Percentiles rank a stretch among this genome's conserved stretches.
Evolutionary conservation across 768 basidiomycete genomes (phyloP).

Genomic region (Steccherinum ochraceum): DNA sequence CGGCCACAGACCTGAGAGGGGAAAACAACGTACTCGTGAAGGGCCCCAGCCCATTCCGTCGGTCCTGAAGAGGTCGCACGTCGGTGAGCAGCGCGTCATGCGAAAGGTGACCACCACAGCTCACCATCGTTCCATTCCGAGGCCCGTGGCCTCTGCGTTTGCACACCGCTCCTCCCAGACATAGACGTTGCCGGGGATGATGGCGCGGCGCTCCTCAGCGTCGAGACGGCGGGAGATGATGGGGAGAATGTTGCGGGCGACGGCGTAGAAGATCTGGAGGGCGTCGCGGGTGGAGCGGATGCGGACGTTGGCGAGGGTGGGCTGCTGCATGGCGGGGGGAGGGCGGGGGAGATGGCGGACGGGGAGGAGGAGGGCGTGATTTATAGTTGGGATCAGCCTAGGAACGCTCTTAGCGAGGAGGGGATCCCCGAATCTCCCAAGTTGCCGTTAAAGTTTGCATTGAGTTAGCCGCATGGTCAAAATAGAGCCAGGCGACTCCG

Average conservation of each 20-base stretch:
- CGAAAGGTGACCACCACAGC: slow-evolving; percentile 14
- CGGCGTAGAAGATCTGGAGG: slow-evolving; percentile 75
- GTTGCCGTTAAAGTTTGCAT: slow-evolving; percentile 49
- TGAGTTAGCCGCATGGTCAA: slow-evolving; percentile 44
- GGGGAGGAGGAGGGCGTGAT: background rate
- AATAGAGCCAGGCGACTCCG: slow-evolving; percentile 13
- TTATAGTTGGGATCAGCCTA: slow-evolving; percentile 2
- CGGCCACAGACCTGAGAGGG: background rate
- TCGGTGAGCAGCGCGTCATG: slow-evolving; percentile 33
- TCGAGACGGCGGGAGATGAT: slow-evolving; percentile 79
- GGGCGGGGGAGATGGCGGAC: background rate
- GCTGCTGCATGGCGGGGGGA: slow-evolving; percentile 52
- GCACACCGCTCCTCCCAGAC: slow-evolving; percentile 88
- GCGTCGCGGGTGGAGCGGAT: slow-evolving; percentile 77
- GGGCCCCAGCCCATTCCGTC: slow-evolving; percentile 83
- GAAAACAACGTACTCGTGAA: slow-evolving; percentile 57
- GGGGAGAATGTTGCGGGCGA: slow-evolving; percentile 59
- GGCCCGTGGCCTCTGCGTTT: slow-evolving; percentile 72
- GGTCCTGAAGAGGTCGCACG: slow-evolving; percentile 32
- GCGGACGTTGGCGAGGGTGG: slow-evolving; percentile 70
- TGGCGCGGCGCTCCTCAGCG: slow-evolving; percentile 64
- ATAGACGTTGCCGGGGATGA: slow-evolving; percentile 73
- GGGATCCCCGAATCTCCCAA: slow-evolving; percentile 26
- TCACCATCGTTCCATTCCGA: slow-evolving; percentile 83
- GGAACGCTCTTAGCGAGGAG: slow-evolving; percentile 9